Conservation (phyloP, 1,139 yeast species). For the Candida sanyaensis region DNA sequence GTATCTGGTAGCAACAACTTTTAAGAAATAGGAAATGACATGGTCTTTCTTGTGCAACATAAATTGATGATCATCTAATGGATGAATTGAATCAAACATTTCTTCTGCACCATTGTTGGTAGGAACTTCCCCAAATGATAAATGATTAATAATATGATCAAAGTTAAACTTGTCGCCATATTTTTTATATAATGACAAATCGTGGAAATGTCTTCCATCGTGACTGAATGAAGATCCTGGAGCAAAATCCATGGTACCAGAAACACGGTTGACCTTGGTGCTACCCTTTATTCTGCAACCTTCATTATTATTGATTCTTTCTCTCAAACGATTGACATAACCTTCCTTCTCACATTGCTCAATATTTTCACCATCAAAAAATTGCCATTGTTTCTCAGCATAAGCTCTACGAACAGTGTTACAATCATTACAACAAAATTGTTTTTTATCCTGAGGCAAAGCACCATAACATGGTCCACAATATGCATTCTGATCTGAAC, state of each 20-base stretch:
- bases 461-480: slow-evolving; percentile 96
- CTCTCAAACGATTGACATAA: slow-evolving; percentile 62
- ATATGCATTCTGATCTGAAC: slow-evolving; percentile 35
- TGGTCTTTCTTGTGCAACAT: slow-evolving; percentile 56
- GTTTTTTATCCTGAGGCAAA: slow-evolving; percentile 60
- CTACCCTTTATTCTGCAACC: slow-evolving; percentile 88
- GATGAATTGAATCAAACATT: slow-evolving; percentile 52
- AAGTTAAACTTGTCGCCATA: slow-evolving; percentile 59
- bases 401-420: slow-evolving; percentile 80
- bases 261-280: slow-evolving; percentile 78
- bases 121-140: slow-evolving; percentile 66
- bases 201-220: slow-evolving; percentile 74
- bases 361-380: slow-evolving; percentile 81
- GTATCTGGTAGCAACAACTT: slow-evolving; percentile 88
- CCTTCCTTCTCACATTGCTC: slow-evolving; percentile 92
- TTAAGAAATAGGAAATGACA: slow-evolving; percentile 74
- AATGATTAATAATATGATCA: slow-evolving; percentile 74
- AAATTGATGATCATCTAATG: slow-evolving; percentile 62
- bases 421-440: slow-evolving; percentile 84
- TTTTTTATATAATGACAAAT: slow-evolving; percentile 67
- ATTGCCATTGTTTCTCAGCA: slow-evolving; percentile 79
- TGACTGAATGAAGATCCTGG: slow-evolving; percentile 76
- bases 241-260: slow-evolving; percentile 92
- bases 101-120: slow-evolving; percentile 34
- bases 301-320: slow-evolving; percentile 57